Percentiles rank a stretch among this genome's conserved stretches.
Conservation (phyloP, 495 filamentous ascomycete species). For the Hyaloscypha finlandica region DNA sequence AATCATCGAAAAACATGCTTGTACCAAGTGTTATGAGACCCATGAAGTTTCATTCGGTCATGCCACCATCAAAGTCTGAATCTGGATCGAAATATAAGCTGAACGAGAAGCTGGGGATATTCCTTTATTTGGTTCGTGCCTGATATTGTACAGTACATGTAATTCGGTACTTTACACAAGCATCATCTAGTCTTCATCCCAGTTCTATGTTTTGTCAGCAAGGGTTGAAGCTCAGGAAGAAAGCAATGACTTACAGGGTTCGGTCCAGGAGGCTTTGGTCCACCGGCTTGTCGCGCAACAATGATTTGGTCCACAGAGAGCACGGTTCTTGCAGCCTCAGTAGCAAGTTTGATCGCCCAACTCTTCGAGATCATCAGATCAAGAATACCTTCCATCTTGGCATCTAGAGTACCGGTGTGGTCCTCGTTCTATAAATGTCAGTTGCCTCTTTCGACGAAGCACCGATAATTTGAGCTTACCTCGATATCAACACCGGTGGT, state of each 20-base stretch:
- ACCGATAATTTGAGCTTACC: slow-evolving; percentile 39
- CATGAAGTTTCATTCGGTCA: no score
- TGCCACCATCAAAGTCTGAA: no score
- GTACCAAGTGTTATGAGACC: no score
- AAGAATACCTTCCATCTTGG: slow-evolving; percentile 85
- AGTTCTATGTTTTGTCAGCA: slow-evolving; percentile 60
- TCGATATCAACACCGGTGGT: slow-evolving; percentile 92
- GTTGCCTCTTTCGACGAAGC: background rate
- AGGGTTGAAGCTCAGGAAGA: background rate
- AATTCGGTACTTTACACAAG: background rate
- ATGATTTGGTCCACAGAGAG: slow-evolving; percentile 99
- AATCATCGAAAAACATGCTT: no score
- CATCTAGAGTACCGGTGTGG: slow-evolving; percentile 78
- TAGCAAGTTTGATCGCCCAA: slow-evolving; percentile 96
- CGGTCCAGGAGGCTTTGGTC: slow-evolving; percentile 92
- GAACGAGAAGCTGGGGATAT: background rate
- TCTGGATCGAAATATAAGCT: no score
- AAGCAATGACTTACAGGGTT: slow-evolving; percentile 57
- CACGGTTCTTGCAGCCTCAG: slow-evolving; percentile 90
- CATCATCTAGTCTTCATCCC: slow-evolving; percentile 84
- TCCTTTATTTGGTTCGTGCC: background rate
- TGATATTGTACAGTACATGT: background rate
- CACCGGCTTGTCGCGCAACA: slow-evolving; percentile 94
- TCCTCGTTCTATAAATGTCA: slow-evolving; percentile 59
- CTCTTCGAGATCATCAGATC: slow-evolving; percentile 89